Evolutionary conservation across 345 rosid species (phyloP), one percentile per base, ranked within the genome.

Genomic region (Aegle marmelos): DNA sequence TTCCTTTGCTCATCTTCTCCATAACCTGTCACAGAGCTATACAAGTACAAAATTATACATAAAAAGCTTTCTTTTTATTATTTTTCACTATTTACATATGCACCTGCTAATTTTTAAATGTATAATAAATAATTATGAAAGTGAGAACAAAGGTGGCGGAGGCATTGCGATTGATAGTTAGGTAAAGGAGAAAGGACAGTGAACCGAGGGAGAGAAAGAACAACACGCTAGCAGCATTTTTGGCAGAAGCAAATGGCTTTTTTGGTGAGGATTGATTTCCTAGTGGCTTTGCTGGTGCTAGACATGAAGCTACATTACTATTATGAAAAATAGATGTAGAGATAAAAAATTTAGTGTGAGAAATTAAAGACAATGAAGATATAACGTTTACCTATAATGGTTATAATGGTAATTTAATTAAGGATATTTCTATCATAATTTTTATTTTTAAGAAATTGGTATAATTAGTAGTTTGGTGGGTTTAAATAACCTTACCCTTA

Each of bases 71-170:
- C 6, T 17, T 4, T 28, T 1, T 0, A 34, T 50, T 14, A 4
- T 2, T 39, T 48, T 57, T 1, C 41, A 37, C 10, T 33, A 70
- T 61, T 66, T 7, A 37, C 41, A 37, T 37, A 37, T 37, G 41
- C 41, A 37, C 10, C 2, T 9, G 2, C 2, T 37, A 37, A 37
- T 8, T 37, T 37, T 37, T 37, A 8, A 9, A 2, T 61, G 41
- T 37, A 37, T 37, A 37, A 37, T 37, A 6, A 41, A 6, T n/a
- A 19, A 37, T 37, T 79, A 31, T 74, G 58, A 5, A 96, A 98
- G 98, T 97, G 1, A 86, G 98, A 83, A 90, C 91, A 19, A 96
- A 94, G 86, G 98, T 96, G 83, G 98, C 97, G 11, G 98, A 94
- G 87, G 97, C 97, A 5, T 79, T 96, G 80, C 87, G 84, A 37